Percentiles rank a stretch among this genome's conserved stretches.
Conservation (phyloP, 352 stramenopile species). For the Phytophthora pinifolia region DNA sequence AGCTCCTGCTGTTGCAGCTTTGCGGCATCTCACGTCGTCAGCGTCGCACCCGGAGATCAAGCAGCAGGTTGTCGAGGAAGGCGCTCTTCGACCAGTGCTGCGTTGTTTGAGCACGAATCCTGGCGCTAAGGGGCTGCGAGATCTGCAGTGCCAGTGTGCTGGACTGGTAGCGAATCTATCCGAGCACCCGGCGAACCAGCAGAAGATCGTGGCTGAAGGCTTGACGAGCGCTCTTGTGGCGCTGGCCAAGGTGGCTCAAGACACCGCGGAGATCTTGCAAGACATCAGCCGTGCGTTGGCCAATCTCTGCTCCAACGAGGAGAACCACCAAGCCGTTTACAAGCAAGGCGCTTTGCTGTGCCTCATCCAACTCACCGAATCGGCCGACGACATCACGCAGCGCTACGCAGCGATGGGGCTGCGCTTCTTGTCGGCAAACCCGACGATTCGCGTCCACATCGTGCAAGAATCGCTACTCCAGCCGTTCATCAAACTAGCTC, state of each 20-base stretch:
- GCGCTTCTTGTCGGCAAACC: constrained; percentile 93
- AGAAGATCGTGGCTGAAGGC: constrained; percentile 91
- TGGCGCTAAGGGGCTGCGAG: constrained; percentile 72
- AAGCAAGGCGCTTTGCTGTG: constrained; percentile 91
- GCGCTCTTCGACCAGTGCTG: constrained; percentile 82
- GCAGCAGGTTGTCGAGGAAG: constrained; percentile 77
- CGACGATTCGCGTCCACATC: constrained; percentile 92
- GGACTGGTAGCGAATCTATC: constrained; percentile 94
- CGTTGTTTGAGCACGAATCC: constrained; percentile 77
- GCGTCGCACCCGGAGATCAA: constrained; percentile 81
- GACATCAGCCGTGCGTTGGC: constrained; percentile 91
- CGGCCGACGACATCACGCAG: constrained; percentile 90
- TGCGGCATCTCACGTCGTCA: constrained; percentile 90
- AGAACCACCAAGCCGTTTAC: constrained; percentile 93
- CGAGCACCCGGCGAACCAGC: constrained; percentile 90
- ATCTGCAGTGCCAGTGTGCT: constrained; percentile 93
- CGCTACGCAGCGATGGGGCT: constrained; percentile 95
- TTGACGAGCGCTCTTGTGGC: constrained; percentile 80
- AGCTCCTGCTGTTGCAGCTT: constrained; percentile 84
- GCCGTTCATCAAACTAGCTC: constrained; percentile 91
- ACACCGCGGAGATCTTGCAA: constrained; percentile 94
- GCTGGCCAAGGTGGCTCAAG: constrained; percentile 56
- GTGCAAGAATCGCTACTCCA: constrained; percentile 89
- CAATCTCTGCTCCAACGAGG: constrained; percentile 94
- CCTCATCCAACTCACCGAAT: constrained; percentile 89